Percentiles rank a stretch among this genome's conserved stretches.
Conservation (phyloP, 75 land plant genomes). For the Azolla pinnata region DNA sequence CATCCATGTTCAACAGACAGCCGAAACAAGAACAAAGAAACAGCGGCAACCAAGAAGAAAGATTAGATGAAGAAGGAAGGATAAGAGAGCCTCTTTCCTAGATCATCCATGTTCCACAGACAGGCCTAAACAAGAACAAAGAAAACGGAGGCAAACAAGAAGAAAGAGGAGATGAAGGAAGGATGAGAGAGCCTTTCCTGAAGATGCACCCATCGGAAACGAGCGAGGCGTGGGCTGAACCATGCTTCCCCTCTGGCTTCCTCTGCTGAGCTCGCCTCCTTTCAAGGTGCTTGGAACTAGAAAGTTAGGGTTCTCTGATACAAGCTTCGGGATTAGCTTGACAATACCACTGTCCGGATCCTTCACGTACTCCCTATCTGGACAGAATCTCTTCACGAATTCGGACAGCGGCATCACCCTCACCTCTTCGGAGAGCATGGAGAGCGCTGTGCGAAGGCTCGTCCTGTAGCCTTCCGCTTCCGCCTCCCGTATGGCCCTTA, state of each 20-base stretch:
- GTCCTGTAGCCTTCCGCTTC: slow-evolving; percentile 37
- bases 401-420: slow-evolving; percentile 30
- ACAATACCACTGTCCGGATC: slow-evolving; percentile 22
- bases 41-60: no score
- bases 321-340: slow-evolving; percentile 27
- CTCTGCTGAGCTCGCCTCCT: no score
- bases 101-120: no score
- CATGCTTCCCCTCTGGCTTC: no score
- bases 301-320: not conserved
- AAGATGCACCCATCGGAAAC: not conserved
- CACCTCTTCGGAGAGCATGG: slow-evolving; percentile 39
- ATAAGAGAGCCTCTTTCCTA: no score
- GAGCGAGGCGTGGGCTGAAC: not conserved
- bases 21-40: no score
- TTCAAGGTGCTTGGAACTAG: not conserved
- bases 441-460: slow-evolving; percentile 34
- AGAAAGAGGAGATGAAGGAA: not conserved
- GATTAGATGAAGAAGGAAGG: no score
- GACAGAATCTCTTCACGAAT: slow-evolving; percentile 43
- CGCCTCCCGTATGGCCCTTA: slow-evolving; percentile 45
- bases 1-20: no score
- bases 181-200: not conserved
- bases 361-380: slow-evolving; percentile 27
- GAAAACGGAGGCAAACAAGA: not conserved
- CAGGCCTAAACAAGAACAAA: no score